A percentile compares a stretch with the other conserved stretches of the same genome.
phyloP scores from a whole-genome alignment of 768 basidiomycete species.

The Agaricus sinodeliciosus region DNA sequence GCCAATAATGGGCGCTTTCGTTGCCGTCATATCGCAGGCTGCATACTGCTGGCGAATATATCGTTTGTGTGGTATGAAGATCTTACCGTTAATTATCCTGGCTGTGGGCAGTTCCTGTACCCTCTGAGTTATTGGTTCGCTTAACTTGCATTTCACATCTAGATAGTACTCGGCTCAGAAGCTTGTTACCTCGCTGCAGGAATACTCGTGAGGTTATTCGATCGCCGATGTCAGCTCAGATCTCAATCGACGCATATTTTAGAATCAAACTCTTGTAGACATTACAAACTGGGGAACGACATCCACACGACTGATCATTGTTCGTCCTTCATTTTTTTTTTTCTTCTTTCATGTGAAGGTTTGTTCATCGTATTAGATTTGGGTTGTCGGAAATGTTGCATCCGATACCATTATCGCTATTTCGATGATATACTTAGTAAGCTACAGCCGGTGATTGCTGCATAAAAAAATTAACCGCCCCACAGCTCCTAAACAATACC shows the following conservation, averaged over 20 bases:
- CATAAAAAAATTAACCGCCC: neutral
- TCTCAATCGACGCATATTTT: neutral
- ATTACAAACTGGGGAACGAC: neutral
- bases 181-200: neutral
- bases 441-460: neutral
- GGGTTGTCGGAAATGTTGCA: neutral
- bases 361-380: neutral
- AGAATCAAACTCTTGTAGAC: neutral
- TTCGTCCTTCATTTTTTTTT: neutral
- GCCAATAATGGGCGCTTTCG: neutral
- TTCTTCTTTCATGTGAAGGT: neutral
- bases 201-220: neutral
- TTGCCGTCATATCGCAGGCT: neutral
- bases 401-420: neutral
- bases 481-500: neutral
- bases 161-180: neutral
- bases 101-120: neutral
- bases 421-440: neutral
- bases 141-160: too few relatives aligned
- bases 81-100: neutral
- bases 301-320: neutral
- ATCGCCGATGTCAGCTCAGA: neutral
- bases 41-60: constrained; percentile 8
- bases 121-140: neutral
- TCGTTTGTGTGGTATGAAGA: neutral